phyloP scores from a whole-genome alignment of 2,329 filamentous ascomycete genomes.

The Nothomitra cinnamomea region DNA sequence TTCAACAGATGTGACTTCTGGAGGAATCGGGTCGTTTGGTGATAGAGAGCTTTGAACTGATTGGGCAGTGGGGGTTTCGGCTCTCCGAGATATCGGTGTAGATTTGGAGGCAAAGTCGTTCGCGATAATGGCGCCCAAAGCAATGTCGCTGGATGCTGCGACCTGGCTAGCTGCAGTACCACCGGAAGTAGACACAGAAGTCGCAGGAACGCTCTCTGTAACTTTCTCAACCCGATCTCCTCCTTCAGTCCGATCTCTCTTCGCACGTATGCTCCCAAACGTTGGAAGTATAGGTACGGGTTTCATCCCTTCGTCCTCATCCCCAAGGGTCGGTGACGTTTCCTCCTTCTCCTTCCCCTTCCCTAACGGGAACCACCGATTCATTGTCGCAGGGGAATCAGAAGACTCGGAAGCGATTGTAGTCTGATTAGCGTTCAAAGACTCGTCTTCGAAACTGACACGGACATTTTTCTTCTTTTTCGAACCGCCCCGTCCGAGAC shows the following conservation, averaged over 20 bases:
- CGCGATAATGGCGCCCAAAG: conserved; percentile 36
- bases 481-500: background rate
- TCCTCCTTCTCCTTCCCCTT: conserved; percentile 34
- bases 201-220: conserved; percentile 26
- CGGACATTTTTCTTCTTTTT: conserved; percentile 47
- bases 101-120: conserved; percentile 37
- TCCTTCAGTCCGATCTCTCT: conserved; percentile 29
- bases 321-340: conserved; percentile 32
- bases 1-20: conserved; percentile 53
- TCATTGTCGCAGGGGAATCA: conserved; percentile 25
- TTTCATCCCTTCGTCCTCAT: conserved; percentile 46
- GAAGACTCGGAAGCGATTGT: conserved; percentile 22
- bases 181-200: conserved; percentile 11
- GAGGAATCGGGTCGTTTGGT: conserved; percentile 37
- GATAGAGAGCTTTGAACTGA: conserved; percentile 25
- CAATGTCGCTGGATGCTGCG: conserved; percentile 43
- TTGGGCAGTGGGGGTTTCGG: conserved; percentile 10
- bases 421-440: conserved; percentile 36
- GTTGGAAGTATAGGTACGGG: conserved; percentile 57
- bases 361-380: conserved; percentile 36
- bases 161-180: conserved; percentile 21
- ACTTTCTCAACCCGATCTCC: conserved; percentile 25
- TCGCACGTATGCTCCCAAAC: conserved; percentile 55
- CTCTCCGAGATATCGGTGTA: conserved; percentile 38
- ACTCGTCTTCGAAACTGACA: conserved; percentile 64